A percentile compares a stretch with the other conserved stretches of the same genome.
phyloP scores from a whole-genome alignment of 2,329 filamentous ascomycete genomes.

The Hypoxylon rubiginosum region DNA sequence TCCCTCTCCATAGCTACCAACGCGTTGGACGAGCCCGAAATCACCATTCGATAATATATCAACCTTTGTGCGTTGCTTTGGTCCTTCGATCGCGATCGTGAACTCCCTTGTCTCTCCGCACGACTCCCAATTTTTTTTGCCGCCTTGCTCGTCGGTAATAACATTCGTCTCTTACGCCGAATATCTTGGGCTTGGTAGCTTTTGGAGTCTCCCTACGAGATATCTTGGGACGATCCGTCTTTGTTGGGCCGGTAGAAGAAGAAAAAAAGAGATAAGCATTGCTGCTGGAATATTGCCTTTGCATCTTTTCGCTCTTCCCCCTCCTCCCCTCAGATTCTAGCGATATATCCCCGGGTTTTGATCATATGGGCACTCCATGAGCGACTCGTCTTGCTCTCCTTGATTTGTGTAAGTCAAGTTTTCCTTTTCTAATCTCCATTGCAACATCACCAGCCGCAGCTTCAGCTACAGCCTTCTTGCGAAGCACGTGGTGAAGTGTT shows the following conservation, averaged over 20 bases:
- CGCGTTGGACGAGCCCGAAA: conserved; percentile 10
- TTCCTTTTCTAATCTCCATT: conserved; percentile 11
- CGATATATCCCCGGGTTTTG: conserved; percentile 26
- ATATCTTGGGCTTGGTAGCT: conserved; percentile 5
- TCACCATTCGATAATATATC: conserved; percentile 22
- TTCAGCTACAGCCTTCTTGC: conserved; percentile 8
- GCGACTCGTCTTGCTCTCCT: conserved; percentile 8
- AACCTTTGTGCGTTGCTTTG: conserved; percentile 34
- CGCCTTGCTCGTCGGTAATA: conserved; percentile 8
- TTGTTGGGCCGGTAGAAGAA: conserved; percentile 26
- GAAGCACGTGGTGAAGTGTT: conserved; percentile 42
- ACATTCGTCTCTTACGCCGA: conserved; percentile 5
- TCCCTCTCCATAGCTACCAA: conserved; percentile 22
- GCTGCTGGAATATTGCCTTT: conserved; percentile 60
- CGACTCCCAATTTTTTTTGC: neutral
- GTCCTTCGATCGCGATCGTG: conserved; percentile 2
- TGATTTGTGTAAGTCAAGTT: conserved; percentile 32
- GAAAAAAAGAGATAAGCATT: conserved; percentile 46
- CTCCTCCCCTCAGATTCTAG: conserved; percentile 16
- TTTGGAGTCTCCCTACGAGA: conserved; percentile 8
- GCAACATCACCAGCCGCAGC: conserved; percentile 17
- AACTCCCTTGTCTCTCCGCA: neutral
- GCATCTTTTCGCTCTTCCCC: conserved; percentile 39
- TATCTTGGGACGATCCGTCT: conserved; percentile 19
- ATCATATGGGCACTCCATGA: conserved; percentile 29